A percentile compares a stretch with the other conserved stretches of the same genome.
These are phyloP conservation scores for Sesbania bispinosa DNA, from an alignment of 306 rosid genomes.

Conservation along the genomic window DNA sequence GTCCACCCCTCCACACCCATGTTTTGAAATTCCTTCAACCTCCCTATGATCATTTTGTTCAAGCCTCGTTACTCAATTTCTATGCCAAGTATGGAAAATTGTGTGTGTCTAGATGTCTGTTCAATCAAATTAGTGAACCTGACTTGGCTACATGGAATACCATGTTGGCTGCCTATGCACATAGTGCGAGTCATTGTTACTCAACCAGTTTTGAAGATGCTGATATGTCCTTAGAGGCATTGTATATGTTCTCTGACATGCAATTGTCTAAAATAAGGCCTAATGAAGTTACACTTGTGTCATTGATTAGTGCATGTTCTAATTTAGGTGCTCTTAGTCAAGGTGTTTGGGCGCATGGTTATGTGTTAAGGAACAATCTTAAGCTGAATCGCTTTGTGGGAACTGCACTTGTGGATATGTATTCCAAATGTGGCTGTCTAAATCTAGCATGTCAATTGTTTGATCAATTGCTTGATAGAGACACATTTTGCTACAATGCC, in stretches of 20 bases:
- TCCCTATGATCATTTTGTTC: slow-evolving; percentile 43
- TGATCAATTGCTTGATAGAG: slow-evolving; percentile 34
- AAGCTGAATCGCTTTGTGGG: slow-evolving; percentile 41
- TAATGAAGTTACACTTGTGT: slow-evolving; percentile 45
- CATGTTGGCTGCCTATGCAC: slow-evolving; percentile 33
- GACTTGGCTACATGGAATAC: slow-evolving; percentile 45
- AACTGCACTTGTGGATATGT: slow-evolving; percentile 41
- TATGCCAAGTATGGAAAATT: slow-evolving; percentile 44
- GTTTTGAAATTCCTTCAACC: slow-evolving; percentile 44
- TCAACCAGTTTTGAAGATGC: slow-evolving; percentile 24
- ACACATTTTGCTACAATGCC: slow-evolving; percentile 36
- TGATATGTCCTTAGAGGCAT: slow-evolving; percentile 31
- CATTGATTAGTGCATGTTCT: slow-evolving; percentile 39
- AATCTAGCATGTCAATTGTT: slow-evolving; percentile 40
- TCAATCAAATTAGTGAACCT: slow-evolving; percentile 38
- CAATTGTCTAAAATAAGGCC: slow-evolving; percentile 28
- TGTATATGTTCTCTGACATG: slow-evolving; percentile 32
- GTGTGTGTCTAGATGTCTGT: slow-evolving; percentile 24
- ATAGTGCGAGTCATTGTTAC: slow-evolving; percentile 18
- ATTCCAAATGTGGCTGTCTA: slow-evolving; percentile 44
- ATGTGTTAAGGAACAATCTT: slow-evolving; percentile 32
- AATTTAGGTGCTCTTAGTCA: slow-evolving; percentile 45
- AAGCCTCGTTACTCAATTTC: slow-evolving; percentile 37
- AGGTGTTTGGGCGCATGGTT: slow-evolving; percentile 43
- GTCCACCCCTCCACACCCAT: slow-evolving; percentile 40